Evolutionary conservation across 164 flowering plant genomes (phyloP).

Genomic region (Protea cynaroides): DNA sequence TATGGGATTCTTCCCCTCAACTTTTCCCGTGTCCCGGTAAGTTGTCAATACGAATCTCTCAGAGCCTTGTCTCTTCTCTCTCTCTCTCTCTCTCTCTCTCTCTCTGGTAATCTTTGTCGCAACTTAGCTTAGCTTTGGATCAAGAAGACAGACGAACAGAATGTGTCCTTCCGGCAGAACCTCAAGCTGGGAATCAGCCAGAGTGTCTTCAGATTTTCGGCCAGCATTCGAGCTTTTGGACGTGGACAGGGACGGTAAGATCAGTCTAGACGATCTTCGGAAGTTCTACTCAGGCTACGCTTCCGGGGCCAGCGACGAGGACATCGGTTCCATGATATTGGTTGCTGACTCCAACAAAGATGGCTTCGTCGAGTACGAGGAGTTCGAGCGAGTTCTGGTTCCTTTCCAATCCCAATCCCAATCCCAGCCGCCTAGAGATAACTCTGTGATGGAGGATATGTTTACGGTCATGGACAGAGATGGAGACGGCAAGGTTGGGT

Average conservation of each 20-base stretch:
- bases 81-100: background rate
- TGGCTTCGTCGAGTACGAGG: conserved; percentile 78
- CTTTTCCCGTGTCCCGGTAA: too few species aligned
- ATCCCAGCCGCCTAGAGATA: too few species aligned
- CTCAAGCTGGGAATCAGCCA: conserved; percentile 1
- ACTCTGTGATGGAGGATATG: conserved; percentile 41
- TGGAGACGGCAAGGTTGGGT: conserved; percentile 76
- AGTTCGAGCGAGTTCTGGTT: conserved; percentile 57
- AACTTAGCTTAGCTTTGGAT: too few species aligned
- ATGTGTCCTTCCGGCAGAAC: conserved; percentile 76
- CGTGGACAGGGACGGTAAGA: conserved; percentile 80
- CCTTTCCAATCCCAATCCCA: too few species aligned
- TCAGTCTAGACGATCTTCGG: conserved; percentile 70
- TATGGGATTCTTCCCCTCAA: background rate
- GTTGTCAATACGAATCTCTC: too few species aligned
- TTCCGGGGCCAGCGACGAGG: conserved; percentile 33
- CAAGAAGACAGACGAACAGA: too few species aligned
- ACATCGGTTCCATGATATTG: conserved; percentile 67
- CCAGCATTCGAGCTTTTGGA: conserved; percentile 76
- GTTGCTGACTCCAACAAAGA: conserved; percentile 62
- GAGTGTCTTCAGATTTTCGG: conserved; percentile 25
- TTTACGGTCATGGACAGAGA: conserved; percentile 76
- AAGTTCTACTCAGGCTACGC: conserved; percentile 36
- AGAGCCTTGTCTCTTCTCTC: too few species aligned
- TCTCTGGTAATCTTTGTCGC: background rate